A percentile compares a stretch with the other conserved stretches of the same genome.
phyloP scores from a whole-genome alignment of 2,329 filamentous ascomycete genomes.

The Aspergillus pseudotamarii region DNA sequence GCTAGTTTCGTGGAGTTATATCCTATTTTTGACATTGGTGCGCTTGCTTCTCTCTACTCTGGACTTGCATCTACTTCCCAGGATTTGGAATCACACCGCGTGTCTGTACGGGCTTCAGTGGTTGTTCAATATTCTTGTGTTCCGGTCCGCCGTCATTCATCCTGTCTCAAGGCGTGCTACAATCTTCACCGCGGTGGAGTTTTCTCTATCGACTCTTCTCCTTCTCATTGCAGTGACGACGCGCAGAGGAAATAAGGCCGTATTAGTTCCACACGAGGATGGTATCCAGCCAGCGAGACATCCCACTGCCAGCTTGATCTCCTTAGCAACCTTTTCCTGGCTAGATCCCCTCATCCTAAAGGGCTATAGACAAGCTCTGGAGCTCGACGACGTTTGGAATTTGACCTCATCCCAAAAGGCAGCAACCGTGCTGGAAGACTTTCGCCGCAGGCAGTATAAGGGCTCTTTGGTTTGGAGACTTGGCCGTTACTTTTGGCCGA shows the following conservation, averaged over 20 bases:
- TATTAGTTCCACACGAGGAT: slow-evolving; percentile 85
- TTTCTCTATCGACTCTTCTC: slow-evolving; percentile 72
- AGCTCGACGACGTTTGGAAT: slow-evolving; percentile 90
- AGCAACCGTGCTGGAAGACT: slow-evolving; percentile 74
- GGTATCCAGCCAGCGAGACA: slow-evolving; percentile 85
- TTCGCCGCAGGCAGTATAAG: slow-evolving; percentile 83
- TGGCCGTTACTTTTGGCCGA: slow-evolving; percentile 78
- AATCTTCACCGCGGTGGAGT: slow-evolving; percentile 71
- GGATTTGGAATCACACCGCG: slow-evolving; percentile 91
- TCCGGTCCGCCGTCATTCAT: slow-evolving; percentile 84
- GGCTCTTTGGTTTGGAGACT: slow-evolving; percentile 77
- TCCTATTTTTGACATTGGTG: slow-evolving; percentile 70
- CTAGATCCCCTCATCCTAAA: slow-evolving; percentile 86
- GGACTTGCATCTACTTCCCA: slow-evolving; percentile 68
- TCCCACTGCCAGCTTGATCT: slow-evolving; percentile 84
- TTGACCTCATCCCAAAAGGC: slow-evolving; percentile 86
- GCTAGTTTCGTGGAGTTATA: slow-evolving; percentile 78
- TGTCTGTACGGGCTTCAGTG: slow-evolving; percentile 81
- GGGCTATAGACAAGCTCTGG: slow-evolving; percentile 82
- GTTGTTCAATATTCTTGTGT: slow-evolving; percentile 73
- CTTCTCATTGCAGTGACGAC: slow-evolving; percentile 77
- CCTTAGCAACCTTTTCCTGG: slow-evolving; percentile 86
- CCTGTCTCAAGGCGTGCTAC: slow-evolving; percentile 66
- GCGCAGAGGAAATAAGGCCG: slow-evolving; percentile 87
- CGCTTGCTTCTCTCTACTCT: slow-evolving; percentile 67